Evolutionary conservation across 2,329 filamentous ascomycete genomes (phyloP).

Genomic region (Penicillium glabrum): DNA sequence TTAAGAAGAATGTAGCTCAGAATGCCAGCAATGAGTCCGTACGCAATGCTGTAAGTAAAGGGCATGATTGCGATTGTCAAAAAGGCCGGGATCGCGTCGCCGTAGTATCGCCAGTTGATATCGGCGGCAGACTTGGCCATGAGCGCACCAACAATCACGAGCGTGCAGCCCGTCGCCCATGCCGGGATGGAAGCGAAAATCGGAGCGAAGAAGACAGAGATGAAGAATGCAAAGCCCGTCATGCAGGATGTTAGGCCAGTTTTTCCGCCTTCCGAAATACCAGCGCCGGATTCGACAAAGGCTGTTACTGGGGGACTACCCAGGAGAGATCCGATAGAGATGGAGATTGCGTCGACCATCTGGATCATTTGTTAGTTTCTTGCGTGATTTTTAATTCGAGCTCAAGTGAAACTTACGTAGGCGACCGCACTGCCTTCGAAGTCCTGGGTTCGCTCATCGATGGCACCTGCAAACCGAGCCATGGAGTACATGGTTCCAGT

Average conservation of each 20-base stretch:
- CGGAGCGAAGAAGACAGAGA: conserved; percentile 84
- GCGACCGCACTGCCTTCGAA: conserved; percentile 83
- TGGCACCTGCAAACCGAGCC: conserved; percentile 77
- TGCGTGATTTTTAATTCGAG: conserved; percentile 19
- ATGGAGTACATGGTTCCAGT: conserved; percentile 88
- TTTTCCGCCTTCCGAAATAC: conserved; percentile 82
- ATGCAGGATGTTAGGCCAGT: conserved; percentile 81
- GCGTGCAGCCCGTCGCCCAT: conserved; percentile 86
- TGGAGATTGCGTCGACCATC: conserved; percentile 74
- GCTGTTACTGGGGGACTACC: conserved; percentile 80
- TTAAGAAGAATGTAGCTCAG: conserved; percentile 77
- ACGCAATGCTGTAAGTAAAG: conserved; percentile 85
- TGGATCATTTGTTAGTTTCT: conserved; percentile 24
- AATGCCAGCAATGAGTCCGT: conserved; percentile 80
- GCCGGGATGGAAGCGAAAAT: conserved; percentile 88
- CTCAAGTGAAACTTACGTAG: conserved; percentile 58
- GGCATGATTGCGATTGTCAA: conserved; percentile 83
- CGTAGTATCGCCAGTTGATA: conserved; percentile 87
- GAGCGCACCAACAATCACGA: conserved; percentile 83
- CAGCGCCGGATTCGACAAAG: conserved; percentile 85
- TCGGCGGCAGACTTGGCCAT: conserved; percentile 77
- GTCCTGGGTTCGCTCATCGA: conserved; percentile 80
- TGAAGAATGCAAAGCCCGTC: conserved; percentile 80
- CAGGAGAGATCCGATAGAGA: conserved; percentile 76
- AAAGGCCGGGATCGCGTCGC: conserved; percentile 82